Percentiles rank a stretch among this genome's conserved stretches.
Conservation (phyloP, 305 asterid genomes). For the Solanum hybrid region DNA sequence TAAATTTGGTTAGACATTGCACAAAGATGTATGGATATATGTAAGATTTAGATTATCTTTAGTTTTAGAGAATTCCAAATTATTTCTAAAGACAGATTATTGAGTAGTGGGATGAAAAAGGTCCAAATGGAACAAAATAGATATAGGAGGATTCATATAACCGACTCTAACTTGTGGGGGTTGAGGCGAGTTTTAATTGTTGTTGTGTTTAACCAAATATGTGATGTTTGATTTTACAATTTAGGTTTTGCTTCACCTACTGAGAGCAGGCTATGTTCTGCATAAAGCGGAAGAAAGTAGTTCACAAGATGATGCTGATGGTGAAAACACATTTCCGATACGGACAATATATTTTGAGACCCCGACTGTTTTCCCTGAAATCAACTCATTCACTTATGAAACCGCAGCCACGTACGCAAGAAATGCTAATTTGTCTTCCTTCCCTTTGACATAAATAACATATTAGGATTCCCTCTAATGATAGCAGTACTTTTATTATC, state of each 20-base stretch:
- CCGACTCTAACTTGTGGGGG: background rate
- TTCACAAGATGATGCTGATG: slow-evolving; percentile 27
- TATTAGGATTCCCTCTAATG: slow-evolving; percentile 2
- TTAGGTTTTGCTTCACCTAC: slow-evolving; percentile 79
- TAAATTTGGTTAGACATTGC: background rate
- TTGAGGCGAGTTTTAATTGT: background rate
- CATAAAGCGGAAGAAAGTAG: slow-evolving; percentile 35
- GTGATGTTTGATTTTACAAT: background rate
- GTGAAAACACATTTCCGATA: slow-evolving; percentile 48
- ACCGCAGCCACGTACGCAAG: slow-evolving; percentile 47
- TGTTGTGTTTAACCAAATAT: background rate
- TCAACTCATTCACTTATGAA: slow-evolving; percentile 84
- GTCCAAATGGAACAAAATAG: background rate
- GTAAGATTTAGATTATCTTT: background rate
- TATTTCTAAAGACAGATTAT: background rate
- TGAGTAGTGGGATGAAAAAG: background rate
- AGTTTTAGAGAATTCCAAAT: background rate
- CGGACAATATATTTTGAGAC: slow-evolving; percentile 84
- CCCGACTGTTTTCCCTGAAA: slow-evolving; percentile 77
- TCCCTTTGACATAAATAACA: background rate
- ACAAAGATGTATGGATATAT: background rate
- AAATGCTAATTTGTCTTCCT: background rate
- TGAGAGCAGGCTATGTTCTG: slow-evolving; percentile 79
- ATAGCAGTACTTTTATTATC: slow-evolving; percentile 4
- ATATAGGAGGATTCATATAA: background rate